Base-by-base conservation (phyloP, 257 asterid species). In the Dorcoceras hygrometricum region DNA sequence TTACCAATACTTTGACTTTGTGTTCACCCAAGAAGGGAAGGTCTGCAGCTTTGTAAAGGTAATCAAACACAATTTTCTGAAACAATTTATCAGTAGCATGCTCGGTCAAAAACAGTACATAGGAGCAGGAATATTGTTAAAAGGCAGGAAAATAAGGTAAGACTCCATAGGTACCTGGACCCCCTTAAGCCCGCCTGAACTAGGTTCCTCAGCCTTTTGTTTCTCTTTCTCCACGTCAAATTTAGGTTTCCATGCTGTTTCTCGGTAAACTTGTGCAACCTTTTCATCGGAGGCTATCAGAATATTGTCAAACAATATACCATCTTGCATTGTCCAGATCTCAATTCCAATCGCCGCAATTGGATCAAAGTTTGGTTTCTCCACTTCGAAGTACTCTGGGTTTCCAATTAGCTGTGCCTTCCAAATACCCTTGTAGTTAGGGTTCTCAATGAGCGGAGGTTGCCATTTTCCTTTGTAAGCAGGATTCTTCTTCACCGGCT, bases 321-420 rank as follows among this genome's bases (percentile, higher is more conserved):
- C 97, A 66, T 90, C 97, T 67, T 90, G 97, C 99, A 90, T 90
- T 26, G 97, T 90, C 99, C 97, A 93, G 63, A 93, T 90, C 83
- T 93, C 99, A 74, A 93, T 90, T 14, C 99, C 99, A 66, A 90
- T 57, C 48, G 99, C 99, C 10, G 99, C 96, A 72, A 90, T 84
- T 53, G 97, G 96, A 76, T 93, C 99, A 71, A 90, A 86, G 81
- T 93, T 63, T 0, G 97, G 96, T 64, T 65, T 88, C 18, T 88
- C 91, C 19, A 93, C 83, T 80, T 93, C 92, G 66, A 83, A 90
- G 77, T 81, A 86, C 81, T 70, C 79, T 0, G 99, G 99, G 78
- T 93, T 93, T 2, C 83, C 95, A 69, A 93, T 93, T 55, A 82
- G 82, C 71, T 63, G 83, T 3, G 97, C 92, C 83, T 93, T 84